Evolutionary conservation across 2,329 filamentous ascomycete species (phyloP), one percentile per base, ranked within the genome.

Genomic region (Colletotrichum graminicola): DNA sequence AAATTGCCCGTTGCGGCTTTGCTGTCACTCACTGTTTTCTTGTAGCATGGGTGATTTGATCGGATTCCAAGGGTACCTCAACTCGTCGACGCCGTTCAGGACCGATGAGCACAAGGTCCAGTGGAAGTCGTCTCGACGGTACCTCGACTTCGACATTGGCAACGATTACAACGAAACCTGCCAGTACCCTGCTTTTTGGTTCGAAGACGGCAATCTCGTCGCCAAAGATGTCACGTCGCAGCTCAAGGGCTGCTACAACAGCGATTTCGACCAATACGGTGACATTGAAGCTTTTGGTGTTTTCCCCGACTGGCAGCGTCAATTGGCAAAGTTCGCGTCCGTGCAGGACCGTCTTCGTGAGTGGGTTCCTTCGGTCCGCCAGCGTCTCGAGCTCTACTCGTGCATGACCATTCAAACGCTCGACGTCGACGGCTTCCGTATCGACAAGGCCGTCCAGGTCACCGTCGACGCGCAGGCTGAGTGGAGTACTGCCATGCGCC

Each of bases 301-400:
- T 18, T 90, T 86, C 69, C 86, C 88, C 0, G 88, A 91, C 76
- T 91, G 88, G 86, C 81, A 90, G 75, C 87, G 88, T 76, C 88
- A 92, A 77, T 82, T 92, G 52, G 85, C 88, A 26, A 92, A 91
- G 74, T 92, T 92, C 78, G 89, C 89, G 59, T 89, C 87, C 52
- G 90, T 91, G 1, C 90, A 92, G 78, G 90, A 92, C 78, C 89
- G 90, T 76, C 82, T 92, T 3, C 85, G 90, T 63, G 89, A 91
- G 75, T 92, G 90, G 90, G 76, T 85, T 34, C 86, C 88, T 3
- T 85, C 85, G 16, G 89, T 91, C 0, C 80, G 85, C 41, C 83
- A 86, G 57, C 88, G 88, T 74, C 80, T 92, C 68, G 85, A 87
- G 73, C 85, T 85, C 55, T 89, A 91, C 75, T 90, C 89, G 1